Evolutionary conservation across 2,329 filamentous ascomycete genomes (phyloP).

Genomic region (Apiospora sp.): DNA sequence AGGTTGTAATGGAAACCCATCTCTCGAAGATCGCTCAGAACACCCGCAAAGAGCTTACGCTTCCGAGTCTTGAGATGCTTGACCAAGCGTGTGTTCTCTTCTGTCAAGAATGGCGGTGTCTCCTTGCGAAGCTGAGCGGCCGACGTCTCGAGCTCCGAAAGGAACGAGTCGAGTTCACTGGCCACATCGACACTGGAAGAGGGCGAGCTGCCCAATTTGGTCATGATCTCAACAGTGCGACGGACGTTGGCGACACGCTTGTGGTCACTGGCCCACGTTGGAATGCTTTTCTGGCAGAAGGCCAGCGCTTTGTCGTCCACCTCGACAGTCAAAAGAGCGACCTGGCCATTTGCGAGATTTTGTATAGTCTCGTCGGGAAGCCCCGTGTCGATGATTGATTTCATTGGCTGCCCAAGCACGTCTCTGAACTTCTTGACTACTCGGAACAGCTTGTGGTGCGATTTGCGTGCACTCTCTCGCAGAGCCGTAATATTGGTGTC

Average conservation of each 20-base stretch:
- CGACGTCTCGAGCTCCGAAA: conserved; percentile 71
- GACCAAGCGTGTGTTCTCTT: conserved; percentile 84
- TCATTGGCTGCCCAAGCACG: conserved; percentile 79
- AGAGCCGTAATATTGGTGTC: conserved; percentile 94
- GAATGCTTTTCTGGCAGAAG: conserved; percentile 45
- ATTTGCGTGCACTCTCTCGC: conserved; percentile 86
- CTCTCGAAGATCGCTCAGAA: conserved; percentile 78
- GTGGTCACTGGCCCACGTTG: conserved; percentile 56
- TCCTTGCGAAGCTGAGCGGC: conserved; percentile 81
- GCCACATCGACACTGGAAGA: conserved; percentile 62
- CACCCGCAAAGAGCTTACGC: conserved; percentile 88
- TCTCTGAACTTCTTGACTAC: conserved; percentile 89
- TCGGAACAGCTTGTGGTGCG: conserved; percentile 91
- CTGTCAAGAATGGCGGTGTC: conserved; percentile 81
- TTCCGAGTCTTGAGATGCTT: conserved; percentile 93
- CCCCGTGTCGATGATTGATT: conserved; percentile 66
- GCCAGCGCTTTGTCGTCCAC: conserved; percentile 45
- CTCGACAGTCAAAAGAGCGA: conserved; percentile 30
- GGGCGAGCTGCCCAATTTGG: conserved; percentile 63
- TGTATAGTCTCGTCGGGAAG: conserved; percentile 58
- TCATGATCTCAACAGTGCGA: conserved; percentile 79
- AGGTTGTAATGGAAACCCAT: conserved; percentile 93
- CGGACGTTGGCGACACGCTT: conserved; percentile 75
- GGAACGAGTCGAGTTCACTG: conserved; percentile 70
- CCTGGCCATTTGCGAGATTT: conserved; percentile 26